A percentile compares a stretch with the other conserved stretches of the same genome.
These are phyloP conservation scores for Aspergillus amoenus DNA, from an alignment of 2,329 filamentous ascomycete genomes.

Conservation along the genomic window DNA sequence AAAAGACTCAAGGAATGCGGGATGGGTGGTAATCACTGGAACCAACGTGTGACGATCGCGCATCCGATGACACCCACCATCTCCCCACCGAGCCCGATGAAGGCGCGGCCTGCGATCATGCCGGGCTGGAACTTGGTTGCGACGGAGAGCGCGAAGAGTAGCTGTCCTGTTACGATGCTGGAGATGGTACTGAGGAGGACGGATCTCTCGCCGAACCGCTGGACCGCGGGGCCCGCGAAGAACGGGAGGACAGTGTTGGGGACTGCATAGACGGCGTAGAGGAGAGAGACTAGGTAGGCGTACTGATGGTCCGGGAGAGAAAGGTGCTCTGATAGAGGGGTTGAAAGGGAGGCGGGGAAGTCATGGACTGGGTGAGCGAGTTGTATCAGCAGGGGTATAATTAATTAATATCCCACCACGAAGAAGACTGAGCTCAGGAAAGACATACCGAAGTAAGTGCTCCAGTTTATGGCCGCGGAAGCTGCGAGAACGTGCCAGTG, in stretches of 20 bases:
- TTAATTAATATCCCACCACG: background rate
- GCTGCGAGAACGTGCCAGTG: conserved; percentile 6
- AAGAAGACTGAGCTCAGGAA: background rate
- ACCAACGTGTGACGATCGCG: conserved; percentile 8
- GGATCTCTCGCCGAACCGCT: conserved; percentile 1
- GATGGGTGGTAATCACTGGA: conserved; percentile 1
- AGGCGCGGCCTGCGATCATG: conserved; percentile 4
- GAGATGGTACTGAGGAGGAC: background rate
- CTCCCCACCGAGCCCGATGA: conserved; percentile 9
- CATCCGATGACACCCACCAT: conserved; percentile 5
- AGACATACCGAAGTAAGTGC: conserved; percentile 1
- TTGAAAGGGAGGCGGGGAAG: conserved; percentile 2
- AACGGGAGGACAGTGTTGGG: conserved; percentile 7
- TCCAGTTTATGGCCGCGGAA: background rate
- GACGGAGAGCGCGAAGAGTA: conserved; percentile 1
- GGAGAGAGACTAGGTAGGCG: conserved; percentile 3
- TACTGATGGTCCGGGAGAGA: conserved; percentile 1
- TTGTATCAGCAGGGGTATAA: background rate
- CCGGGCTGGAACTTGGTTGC: background rate
- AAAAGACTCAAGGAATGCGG: background rate
- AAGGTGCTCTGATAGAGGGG: background rate
- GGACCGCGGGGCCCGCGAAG: conserved; percentile 1
- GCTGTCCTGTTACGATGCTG: conserved; percentile 1
- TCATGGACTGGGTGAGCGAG: background rate
- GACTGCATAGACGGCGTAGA: conserved; percentile 6